Conservation (phyloP, 148 eudicot species). For the Limonium bicolor region DNA sequence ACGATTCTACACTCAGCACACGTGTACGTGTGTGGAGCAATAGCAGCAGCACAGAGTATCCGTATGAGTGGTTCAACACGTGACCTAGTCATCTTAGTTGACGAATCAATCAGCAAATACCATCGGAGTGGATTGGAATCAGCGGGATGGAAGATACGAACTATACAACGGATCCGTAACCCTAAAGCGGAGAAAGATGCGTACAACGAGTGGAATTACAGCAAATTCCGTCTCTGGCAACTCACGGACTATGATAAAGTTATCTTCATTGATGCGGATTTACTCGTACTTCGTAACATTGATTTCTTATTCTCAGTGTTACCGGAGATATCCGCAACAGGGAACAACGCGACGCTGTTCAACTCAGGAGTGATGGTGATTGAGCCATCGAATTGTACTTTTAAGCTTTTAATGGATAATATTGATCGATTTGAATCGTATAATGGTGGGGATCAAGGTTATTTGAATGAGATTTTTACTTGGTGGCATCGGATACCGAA, state of each 20-base stretch:
- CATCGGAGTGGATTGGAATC: constrained; percentile 62
- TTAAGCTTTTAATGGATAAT: constrained; percentile 55
- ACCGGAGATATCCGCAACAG: constrained; percentile 83
- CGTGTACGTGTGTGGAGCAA: constrained; percentile 83
- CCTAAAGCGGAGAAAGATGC: constrained; percentile 87
- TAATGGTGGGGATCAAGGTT: constrained; percentile 93
- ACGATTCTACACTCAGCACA: constrained; percentile 85
- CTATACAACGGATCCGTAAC: constrained; percentile 65
- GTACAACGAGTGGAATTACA: constrained; percentile 91
- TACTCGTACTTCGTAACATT: constrained; percentile 54
- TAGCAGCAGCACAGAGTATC: constrained; percentile 83
- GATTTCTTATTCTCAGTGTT: constrained; percentile 67
- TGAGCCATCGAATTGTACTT: constrained; percentile 86
- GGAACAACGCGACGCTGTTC: constrained; percentile 63
- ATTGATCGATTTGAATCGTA: constrained; percentile 66
- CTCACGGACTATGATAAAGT: constrained; percentile 77
- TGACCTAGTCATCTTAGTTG: constrained; percentile 79
- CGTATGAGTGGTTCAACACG: constrained; percentile 65
- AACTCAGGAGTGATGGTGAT: constrained; percentile 96
- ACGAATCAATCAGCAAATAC: constrained; percentile 56
- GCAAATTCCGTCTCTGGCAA: constrained; percentile 93
- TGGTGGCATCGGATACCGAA: constrained; percentile 92
- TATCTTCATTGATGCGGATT: constrained; percentile 82
- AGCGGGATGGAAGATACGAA: constrained; percentile 78
- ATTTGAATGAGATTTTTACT: constrained; percentile 75